Base-by-base conservation (phyloP, 1,139 yeast genomes). In the Lodderomyces theae region DNA sequence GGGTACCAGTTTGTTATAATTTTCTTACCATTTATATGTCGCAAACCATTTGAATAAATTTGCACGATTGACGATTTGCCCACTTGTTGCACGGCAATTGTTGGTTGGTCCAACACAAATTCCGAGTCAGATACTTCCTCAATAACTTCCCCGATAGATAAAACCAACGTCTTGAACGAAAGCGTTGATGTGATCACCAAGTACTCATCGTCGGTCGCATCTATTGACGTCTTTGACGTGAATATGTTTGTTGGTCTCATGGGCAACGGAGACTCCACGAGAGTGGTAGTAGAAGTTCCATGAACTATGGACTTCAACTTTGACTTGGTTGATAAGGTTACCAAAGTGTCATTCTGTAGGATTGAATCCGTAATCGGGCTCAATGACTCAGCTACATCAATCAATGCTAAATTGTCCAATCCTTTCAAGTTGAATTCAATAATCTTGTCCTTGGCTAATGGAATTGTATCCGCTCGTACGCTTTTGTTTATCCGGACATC, bases 121-220 rank as follows among this genome's bases (percentile, higher is more conserved):
- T 83, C 79, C 0, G 92, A 79, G 47, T 83, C 84, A 3, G 74
- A 67, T 4, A 84, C 86, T 53, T 86, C 92, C 48, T 84, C 89
- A 4, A 87, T 88, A 1, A 79, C 81, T 45, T 86, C 95, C 3
- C 89, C 90, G 40, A 87, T 81, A 1, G 86, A 76, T 17, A 92
- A 63, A 1, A 89, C 86, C 41, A 86, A 65, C 0, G 97, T 87
- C 8, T 82, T 78, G 11, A 61, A 58, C 22, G 61, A 51, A 37
- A 80, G 77, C 2, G 76, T 59, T 42, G 87, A 86, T 0, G 94
- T 72, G 7, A 87, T 64, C 1, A 87, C 80, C 46, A 86, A 71
- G 51, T 80, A 85, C 42, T 77, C 77, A 56, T 86, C 92, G 51
- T 61, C 72, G 3, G 51, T 56, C 33, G 84, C 82, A 2, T 56